These are phyloP conservation scores for Scedosporium apiospermum DNA, from an alignment of 2,329 filamentous ascomycete genomes.

Conservation along the genomic window DNA sequence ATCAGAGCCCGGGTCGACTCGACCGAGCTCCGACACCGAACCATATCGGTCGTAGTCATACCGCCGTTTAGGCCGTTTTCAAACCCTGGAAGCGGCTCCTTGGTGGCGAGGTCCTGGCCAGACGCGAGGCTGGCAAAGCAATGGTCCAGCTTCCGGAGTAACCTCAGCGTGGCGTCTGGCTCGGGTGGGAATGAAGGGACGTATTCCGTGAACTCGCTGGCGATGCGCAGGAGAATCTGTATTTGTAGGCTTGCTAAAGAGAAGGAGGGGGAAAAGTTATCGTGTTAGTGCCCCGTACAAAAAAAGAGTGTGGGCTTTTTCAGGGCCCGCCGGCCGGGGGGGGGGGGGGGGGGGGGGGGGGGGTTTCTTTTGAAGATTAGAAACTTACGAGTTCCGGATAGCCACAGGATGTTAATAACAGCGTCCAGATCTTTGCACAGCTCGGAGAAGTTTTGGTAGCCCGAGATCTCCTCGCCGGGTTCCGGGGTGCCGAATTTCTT, in stretches of 20 bases:
- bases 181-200: conserved; percentile 56
- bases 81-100: conserved; percentile 61
- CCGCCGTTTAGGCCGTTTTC: conserved; percentile 51
- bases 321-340: too few species aligned
- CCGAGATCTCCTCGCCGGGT: conserved; percentile 36
- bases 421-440: conserved; percentile 65
- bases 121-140: conserved; percentile 69
- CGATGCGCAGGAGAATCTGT: conserved; percentile 72
- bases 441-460: conserved; percentile 55
- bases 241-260: conserved; percentile 64
- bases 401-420: conserved; percentile 75
- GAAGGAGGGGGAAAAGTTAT: conserved; percentile 11
- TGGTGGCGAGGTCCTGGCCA: conserved; percentile 57
- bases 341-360: not conserved
- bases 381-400: conserved; percentile 70
- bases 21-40: conserved; percentile 72
- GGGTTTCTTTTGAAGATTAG: not conserved
- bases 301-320: not conserved
- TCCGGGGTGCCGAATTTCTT: conserved; percentile 45
- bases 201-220: conserved; percentile 62
- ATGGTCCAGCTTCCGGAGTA: conserved; percentile 72
- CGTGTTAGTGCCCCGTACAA: not conserved
- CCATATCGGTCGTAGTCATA: conserved; percentile 74
- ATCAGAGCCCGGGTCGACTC: conserved; percentile 65
- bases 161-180: conserved; percentile 56